A percentile compares a stretch with the other conserved stretches of the same genome.
These are phyloP conservation scores for Teunomyces tritomae DNA, from an alignment of 805 yeast genomes.

Conservation along the genomic window DNA sequence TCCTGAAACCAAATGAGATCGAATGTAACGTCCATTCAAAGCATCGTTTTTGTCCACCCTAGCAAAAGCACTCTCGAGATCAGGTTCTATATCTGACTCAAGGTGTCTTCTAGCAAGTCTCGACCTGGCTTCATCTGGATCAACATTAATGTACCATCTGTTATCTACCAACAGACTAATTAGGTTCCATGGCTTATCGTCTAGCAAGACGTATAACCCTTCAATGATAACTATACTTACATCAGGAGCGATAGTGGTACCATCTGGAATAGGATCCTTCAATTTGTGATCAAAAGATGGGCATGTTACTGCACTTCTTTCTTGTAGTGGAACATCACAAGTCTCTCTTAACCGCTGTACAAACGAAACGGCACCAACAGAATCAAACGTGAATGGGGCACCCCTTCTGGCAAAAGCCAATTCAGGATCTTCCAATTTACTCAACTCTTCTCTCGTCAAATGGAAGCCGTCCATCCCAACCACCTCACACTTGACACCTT, in stretches of 20 bases:
- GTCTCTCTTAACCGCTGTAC: conserved; percentile 7
- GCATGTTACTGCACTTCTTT: conserved; percentile 6
- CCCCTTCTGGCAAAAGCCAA: conserved; percentile 70
- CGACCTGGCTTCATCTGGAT: conserved; percentile 13
- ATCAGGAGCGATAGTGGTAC: conserved; percentile 16
- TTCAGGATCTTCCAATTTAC: conserved; percentile 48
- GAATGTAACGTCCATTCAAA: conserved; percentile 54
- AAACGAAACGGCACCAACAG: conserved; percentile 21
- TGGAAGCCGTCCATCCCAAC: conserved; percentile 44
- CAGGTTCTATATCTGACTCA: conserved; percentile 17
- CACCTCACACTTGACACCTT: conserved; percentile 16
- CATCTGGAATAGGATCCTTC: conserved; percentile 24
- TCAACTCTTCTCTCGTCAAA: conserved; percentile 29
- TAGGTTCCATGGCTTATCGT: conserved; percentile 19
- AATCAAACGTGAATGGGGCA: conserved; percentile 83
- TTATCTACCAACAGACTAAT: conserved; percentile 18
- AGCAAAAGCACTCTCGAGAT: conserved; percentile 47
- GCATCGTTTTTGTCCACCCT: conserved; percentile 58
- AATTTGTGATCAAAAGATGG: conserved; percentile 28
- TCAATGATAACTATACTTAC: conserved; percentile 21
- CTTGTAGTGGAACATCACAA: background rate
- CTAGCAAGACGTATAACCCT: conserved; percentile 25
- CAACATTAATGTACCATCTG: conserved; percentile 17
- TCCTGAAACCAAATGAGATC: background rate
- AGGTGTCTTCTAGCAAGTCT: conserved; percentile 22